These are phyloP conservation scores for Cutaneotrichosporon cutaneum DNA, from an alignment of 1,284 basidiomycete species.

Conservation along the genomic window DNA sequence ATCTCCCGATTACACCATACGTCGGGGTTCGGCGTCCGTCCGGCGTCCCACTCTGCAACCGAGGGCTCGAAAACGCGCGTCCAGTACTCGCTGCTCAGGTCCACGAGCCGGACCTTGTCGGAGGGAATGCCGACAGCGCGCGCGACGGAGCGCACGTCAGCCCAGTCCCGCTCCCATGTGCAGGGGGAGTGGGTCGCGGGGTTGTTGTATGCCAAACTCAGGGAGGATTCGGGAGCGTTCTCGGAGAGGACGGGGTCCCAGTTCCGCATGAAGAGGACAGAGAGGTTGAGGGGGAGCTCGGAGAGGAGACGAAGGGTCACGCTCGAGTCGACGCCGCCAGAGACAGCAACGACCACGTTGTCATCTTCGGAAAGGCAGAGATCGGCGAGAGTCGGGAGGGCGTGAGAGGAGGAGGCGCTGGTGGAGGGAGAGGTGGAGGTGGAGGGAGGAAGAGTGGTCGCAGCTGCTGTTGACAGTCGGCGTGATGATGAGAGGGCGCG, in stretches of 20 bases:
- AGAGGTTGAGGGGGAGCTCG: conserved; percentile 71
- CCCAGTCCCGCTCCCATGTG: conserved; percentile 94
- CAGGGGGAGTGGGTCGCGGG: conserved; percentile 74
- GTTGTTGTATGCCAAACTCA: conserved; percentile 15
- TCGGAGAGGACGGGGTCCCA: conserved; percentile 64
- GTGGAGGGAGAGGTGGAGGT: not conserved
- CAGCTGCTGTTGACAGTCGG: not conserved
- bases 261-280: conserved; percentile 92
- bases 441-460: not conserved
- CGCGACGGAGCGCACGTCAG: conserved; percentile 81
- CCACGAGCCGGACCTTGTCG: conserved; percentile 63
- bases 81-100: conserved; percentile 85
- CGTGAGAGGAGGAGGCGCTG: not conserved
- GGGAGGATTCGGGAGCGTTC: not conserved
- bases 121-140: conserved; percentile 62
- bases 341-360: conserved; percentile 84
- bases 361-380: conserved; percentile 56
- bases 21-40: conserved; percentile 88
- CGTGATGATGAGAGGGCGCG: not conserved
- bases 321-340: conserved; percentile 93
- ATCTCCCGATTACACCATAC: conserved; percentile 91
- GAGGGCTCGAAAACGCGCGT: conserved; percentile 81
- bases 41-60: conserved; percentile 69
- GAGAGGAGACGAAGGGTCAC: conserved; percentile 74
- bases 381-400: conserved; percentile 31